These are phyloP conservation scores for Malassezia pachydermatis DNA, from an alignment of 1,284 basidiomycete genomes.

Conservation along the genomic window DNA sequence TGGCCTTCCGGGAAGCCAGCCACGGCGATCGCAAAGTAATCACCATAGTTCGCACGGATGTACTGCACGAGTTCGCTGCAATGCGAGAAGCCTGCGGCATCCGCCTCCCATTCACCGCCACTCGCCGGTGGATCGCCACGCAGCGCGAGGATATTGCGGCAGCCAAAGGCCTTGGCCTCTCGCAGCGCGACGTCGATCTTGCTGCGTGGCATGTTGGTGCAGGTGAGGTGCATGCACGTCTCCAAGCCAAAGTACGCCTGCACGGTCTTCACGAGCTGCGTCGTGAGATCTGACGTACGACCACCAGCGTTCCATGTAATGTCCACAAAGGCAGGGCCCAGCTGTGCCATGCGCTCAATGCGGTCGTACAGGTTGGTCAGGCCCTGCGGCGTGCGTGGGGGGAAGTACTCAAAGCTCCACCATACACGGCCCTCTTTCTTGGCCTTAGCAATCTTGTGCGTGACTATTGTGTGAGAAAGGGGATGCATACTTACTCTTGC, in stretches of 20 bases:
- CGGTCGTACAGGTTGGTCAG: constrained; percentile 57
- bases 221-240: constrained; percentile 48
- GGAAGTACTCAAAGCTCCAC: constrained; percentile 81
- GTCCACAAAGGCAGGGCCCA: constrained; percentile 96
- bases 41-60: constrained; percentile 42
- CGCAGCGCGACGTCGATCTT: constrained; percentile 84
- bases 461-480: constrained; percentile 21
- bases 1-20: constrained; percentile 58
- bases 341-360: constrained; percentile 88
- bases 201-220: constrained; percentile 63
- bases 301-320: constrained; percentile 98
- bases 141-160: constrained; percentile 86
- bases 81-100: constrained; percentile 42
- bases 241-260: constrained; percentile 47
- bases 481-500: constrained; percentile 15
- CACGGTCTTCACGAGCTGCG: constrained; percentile 76
- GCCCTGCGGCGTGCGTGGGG: constrained; percentile 82
- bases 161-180: constrained; percentile 84
- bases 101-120: constrained; percentile 52
- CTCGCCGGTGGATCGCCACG: constrained; percentile 55
- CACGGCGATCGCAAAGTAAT: constrained; percentile 47
- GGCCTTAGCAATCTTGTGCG: constrained; percentile 45
- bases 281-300: constrained; percentile 57
- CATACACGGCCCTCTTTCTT: constrained; percentile 43
- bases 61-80: constrained; percentile 43